These are phyloP conservation scores for Cystoderma amianthinum DNA, from an alignment of 768 basidiomycete species.

Conservation along the genomic window DNA sequence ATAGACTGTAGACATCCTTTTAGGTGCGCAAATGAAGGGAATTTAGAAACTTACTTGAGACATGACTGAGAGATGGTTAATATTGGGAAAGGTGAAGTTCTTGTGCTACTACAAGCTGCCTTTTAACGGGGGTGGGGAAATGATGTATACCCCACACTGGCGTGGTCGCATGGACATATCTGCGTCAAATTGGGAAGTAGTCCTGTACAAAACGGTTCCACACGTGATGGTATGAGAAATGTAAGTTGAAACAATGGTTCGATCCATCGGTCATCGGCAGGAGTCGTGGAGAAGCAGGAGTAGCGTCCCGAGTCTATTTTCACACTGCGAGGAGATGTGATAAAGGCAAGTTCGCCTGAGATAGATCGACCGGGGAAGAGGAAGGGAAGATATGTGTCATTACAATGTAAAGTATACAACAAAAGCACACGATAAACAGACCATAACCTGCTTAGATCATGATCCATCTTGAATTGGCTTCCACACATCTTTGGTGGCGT, in stretches of 20 bases:
- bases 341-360: neutral
- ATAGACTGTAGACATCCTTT: slow-evolving; percentile 34
- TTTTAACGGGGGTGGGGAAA: neutral
- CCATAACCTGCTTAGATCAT: neutral
- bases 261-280: neutral
- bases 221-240: slow-evolving; percentile 7
- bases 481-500: slow-evolving; percentile 85
- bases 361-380: neutral
- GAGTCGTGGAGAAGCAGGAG: neutral
- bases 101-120: neutral
- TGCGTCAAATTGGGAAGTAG: neutral
- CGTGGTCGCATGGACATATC: slow-evolving; percentile 2
- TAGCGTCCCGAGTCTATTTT: neutral
- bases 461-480: slow-evolving; percentile 37
- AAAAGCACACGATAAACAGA: neutral
- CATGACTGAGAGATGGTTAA: slow-evolving; percentile 17
- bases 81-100: neutral
- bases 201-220: neutral
- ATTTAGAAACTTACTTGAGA: slow-evolving; percentile 21
- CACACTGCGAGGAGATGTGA: neutral
- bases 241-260: neutral
- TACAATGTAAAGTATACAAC: neutral
- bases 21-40: neutral
- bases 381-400: neutral
- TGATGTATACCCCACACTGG: neutral